These are phyloP conservation scores for Coffea humblotiana DNA, from an alignment of 305 asterid species.

Conservation along the genomic window DNA sequence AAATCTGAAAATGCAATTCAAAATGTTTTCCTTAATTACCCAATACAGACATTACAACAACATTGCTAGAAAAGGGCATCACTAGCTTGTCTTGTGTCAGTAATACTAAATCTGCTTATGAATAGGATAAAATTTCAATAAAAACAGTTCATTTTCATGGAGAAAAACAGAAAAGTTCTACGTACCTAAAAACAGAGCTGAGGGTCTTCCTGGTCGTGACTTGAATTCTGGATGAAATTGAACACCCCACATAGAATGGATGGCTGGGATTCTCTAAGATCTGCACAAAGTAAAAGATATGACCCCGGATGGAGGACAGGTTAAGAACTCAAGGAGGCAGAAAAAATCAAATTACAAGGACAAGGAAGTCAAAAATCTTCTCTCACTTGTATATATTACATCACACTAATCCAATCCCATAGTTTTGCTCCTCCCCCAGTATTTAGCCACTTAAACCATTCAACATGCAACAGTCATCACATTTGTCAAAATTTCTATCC, in stretches of 20 bases:
- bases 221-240: slow-evolving; percentile 98
- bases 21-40: background rate
- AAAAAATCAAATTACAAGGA: background rate
- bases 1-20: background rate
- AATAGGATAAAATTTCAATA: background rate
- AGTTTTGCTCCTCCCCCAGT: background rate
- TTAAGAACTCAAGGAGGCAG: background rate
- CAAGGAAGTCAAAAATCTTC: background rate
- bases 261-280: slow-evolving; percentile 74
- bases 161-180: slow-evolving; percentile 7
- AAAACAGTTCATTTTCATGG: background rate
- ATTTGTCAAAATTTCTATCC: background rate
- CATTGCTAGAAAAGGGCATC: background rate
- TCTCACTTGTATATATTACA: background rate
- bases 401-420: background rate
- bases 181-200: slow-evolving; percentile 77
- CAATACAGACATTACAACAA: background rate
- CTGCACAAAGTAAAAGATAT: slow-evolving; percentile 33
- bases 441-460: background rate
- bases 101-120: background rate
- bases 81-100: background rate
- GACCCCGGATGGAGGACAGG: background rate
- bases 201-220: slow-evolving; percentile 93
- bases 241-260: slow-evolving; percentile 93
- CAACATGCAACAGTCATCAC: background rate